Evolutionary conservation across 805 yeast species (phyloP).

Genomic region (Candida qinlingensis): DNA sequence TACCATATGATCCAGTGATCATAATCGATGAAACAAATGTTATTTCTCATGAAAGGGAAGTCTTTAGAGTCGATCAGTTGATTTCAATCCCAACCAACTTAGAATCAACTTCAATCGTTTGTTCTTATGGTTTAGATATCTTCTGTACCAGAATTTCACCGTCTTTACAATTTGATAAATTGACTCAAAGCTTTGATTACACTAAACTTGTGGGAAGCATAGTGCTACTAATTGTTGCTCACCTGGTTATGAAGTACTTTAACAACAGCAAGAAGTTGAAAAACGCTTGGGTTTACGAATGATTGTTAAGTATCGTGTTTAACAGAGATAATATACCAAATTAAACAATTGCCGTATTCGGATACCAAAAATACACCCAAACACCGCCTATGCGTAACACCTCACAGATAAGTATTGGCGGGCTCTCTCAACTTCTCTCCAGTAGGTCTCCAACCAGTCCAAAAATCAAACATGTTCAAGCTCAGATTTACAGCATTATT

Average conservation of each 20-base stretch:
- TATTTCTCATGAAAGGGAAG: slow-evolving; percentile 46
- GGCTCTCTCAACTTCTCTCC: too few species aligned
- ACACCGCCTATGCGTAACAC: too few species aligned
- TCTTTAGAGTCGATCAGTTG: slow-evolving; percentile 31
- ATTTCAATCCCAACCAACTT: slow-evolving; percentile 55
- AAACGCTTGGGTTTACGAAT: slow-evolving; percentile 19
- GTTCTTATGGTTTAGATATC: slow-evolving; percentile 61
- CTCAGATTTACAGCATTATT: not conserved
- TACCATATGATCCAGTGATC: slow-evolving; percentile 63
- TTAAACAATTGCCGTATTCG: too few species aligned
- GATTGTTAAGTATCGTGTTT: too few species aligned
- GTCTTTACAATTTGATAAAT: slow-evolving; percentile 74
- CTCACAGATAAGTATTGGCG: too few species aligned
- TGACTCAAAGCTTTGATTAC: slow-evolving; percentile 65
- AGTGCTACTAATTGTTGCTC: slow-evolving; percentile 40
- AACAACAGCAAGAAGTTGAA: slow-evolving; percentile 50
- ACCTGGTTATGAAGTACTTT: slow-evolving; percentile 50
- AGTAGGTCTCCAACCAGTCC: too few species aligned
- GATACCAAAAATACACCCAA: too few species aligned
- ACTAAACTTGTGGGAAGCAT: slow-evolving; percentile 58
- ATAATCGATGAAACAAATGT: slow-evolving; percentile 39
- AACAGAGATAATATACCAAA: too few species aligned
- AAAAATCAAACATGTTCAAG: slow-evolving; percentile 3
- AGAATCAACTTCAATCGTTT: slow-evolving; percentile 76
- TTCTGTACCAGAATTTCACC: slow-evolving; percentile 79